These are phyloP conservation scores for Albizia julibrissin DNA, from an alignment of 306 rosid species.

Conservation along the genomic window DNA sequence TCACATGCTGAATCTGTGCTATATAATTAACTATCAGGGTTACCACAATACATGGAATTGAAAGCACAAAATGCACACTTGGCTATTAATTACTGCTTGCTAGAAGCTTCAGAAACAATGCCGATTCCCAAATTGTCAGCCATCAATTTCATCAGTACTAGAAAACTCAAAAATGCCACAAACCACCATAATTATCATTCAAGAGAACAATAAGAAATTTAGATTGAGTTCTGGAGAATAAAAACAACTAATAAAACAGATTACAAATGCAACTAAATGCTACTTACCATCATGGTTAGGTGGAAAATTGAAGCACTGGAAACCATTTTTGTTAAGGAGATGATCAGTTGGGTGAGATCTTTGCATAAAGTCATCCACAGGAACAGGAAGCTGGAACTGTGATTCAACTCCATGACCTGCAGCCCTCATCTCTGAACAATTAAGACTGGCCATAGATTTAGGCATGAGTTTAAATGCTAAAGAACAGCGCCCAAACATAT, in stretches of 20 bases:
- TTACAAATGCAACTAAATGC: slow-evolving; percentile 23
- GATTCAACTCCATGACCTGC: slow-evolving; percentile 96
- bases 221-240: slow-evolving; percentile 3
- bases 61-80: neutral
- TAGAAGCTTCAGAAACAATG: neutral
- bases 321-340: slow-evolving; percentile 67
- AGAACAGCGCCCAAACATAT: slow-evolving; percentile 82
- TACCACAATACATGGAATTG: neutral
- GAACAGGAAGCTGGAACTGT: slow-evolving; percentile 88
- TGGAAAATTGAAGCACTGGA: slow-evolving; percentile 78
- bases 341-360: slow-evolving; percentile 78
- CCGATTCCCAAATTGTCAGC: neutral
- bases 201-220: neutral
- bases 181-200: neutral
- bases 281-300: slow-evolving; percentile 81
- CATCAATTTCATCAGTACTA: neutral
- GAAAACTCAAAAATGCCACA: neutral
- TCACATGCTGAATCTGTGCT: neutral
- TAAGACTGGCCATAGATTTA: slow-evolving; percentile 83
- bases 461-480: slow-evolving; percentile 87
- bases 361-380: slow-evolving; percentile 98
- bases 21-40: slow-evolving; percentile 9
- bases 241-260: slow-evolving; percentile 5
- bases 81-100: neutral
- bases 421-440: slow-evolving; percentile 96